Percentiles rank a stretch among this genome's conserved stretches.
These are phyloP conservation scores for Penicillium hordei DNA, from an alignment of 2,329 filamentous ascomycete genomes.

Conservation along the genomic window DNA sequence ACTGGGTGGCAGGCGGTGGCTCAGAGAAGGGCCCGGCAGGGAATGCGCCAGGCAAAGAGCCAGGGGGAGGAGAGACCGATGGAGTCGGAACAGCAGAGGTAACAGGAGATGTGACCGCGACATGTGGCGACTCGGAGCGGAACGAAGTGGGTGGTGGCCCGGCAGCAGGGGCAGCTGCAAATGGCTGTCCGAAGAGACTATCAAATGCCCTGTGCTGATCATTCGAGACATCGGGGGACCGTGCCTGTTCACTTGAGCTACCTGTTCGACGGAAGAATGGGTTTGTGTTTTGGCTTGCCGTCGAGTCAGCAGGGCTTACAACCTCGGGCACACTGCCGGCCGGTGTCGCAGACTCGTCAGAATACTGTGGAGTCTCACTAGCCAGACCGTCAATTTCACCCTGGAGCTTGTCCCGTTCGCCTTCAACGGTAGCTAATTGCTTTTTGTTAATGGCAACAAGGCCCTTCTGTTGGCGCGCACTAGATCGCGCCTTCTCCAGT, in stretches of 20 bases:
- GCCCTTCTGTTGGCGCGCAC: constrained; percentile 92
- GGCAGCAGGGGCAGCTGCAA: constrained; percentile 45
- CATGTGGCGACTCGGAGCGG: constrained; percentile 53
- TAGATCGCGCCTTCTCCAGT: constrained; percentile 88
- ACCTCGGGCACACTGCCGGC: constrained; percentile 51
- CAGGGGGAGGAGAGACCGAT: constrained; percentile 61
- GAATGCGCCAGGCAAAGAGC: constrained; percentile 26
- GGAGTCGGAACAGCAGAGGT: constrained; percentile 57
- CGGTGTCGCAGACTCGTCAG: constrained; percentile 45
- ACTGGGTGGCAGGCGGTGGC: constrained; percentile 66
- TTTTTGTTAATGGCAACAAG: constrained; percentile 98
- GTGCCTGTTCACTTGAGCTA: constrained; percentile 49
- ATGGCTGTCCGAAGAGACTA: constrained; percentile 77
- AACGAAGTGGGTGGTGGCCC: constrained; percentile 61
- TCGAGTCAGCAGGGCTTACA: constrained; percentile 64
- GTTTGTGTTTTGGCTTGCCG: constrained; percentile 74
- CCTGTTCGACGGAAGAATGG: constrained; percentile 78
- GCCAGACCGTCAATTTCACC: constrained; percentile 69
- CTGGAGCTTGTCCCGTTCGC: constrained; percentile 84
- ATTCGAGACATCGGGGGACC: constrained; percentile 45
- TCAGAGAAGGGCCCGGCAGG: constrained; percentile 25
- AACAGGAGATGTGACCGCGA: constrained; percentile 44
- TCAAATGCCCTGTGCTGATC: constrained; percentile 72
- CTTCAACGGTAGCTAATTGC: constrained; percentile 85
- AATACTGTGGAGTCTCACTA: constrained; percentile 60